Evolutionary conservation across 2,329 filamentous ascomycete genomes (phyloP).

Genomic region (Plectosphaerella cucumerina): DNA sequence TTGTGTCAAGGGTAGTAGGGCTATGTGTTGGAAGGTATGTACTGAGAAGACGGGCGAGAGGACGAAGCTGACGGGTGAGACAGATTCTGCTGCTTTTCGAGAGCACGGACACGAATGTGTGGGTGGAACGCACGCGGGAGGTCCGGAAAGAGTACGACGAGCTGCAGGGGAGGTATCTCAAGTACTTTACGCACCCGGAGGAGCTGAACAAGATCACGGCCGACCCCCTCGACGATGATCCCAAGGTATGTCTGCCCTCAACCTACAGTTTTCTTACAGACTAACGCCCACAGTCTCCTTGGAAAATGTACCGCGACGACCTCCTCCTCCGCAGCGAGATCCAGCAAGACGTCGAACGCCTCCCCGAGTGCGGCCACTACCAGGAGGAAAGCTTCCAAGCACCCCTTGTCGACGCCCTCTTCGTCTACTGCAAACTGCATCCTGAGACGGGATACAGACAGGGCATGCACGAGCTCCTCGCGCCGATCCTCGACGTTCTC

Average conservation of each 20-base stretch:
- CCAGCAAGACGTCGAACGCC: slow-evolving; percentile 86
- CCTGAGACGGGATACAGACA: slow-evolving; percentile 89
- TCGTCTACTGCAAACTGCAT: slow-evolving; percentile 92
- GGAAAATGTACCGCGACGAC: slow-evolving; percentile 82
- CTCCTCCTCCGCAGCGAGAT: slow-evolving; percentile 84
- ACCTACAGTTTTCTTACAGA: slow-evolving; percentile 33
- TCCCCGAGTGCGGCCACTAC: slow-evolving; percentile 90
- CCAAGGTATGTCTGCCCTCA: slow-evolving; percentile 33
- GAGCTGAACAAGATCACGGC: slow-evolving; percentile 64
- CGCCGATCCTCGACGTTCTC: slow-evolving; percentile 81
- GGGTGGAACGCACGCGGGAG: slow-evolving; percentile 63
- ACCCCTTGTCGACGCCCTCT: slow-evolving; percentile 83
- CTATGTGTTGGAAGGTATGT: slow-evolving; percentile 84
- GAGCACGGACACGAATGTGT: slow-evolving; percentile 58
- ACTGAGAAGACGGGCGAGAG: background rate
- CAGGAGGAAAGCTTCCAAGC: slow-evolving; percentile 73
- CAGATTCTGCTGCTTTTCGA: slow-evolving; percentile 80
- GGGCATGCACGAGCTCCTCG: slow-evolving; percentile 95
- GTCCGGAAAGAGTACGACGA: slow-evolving; percentile 71
- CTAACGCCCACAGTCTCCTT: slow-evolving; percentile 66
- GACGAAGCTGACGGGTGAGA: slow-evolving; percentile 4
- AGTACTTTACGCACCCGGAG: slow-evolving; percentile 80
- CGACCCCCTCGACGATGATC: slow-evolving; percentile 84
- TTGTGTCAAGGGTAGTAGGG: slow-evolving; percentile 71
- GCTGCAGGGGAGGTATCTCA: slow-evolving; percentile 69